Evolutionary conservation across 441 rosid species (phyloP), one percentile per base, ranked within the genome.

Genomic region (Gossypium schwendimanii): DNA sequence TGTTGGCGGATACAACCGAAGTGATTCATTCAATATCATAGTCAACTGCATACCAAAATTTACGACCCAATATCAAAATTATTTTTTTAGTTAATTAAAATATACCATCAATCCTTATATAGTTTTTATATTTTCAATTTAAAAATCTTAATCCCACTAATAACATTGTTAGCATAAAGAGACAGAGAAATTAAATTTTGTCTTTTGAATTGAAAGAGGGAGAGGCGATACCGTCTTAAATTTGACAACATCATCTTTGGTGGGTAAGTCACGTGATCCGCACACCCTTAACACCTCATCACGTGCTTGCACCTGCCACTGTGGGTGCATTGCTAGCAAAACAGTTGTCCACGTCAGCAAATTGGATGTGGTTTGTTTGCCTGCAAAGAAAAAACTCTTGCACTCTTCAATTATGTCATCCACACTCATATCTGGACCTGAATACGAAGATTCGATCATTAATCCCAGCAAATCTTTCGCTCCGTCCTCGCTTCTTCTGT

Each of bases 241-340:
- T 89, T 92, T 92, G 53, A 78, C 84, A 79, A 94, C 78, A 77
- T 94, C 87, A 82, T 94, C 96, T 63, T 88, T 92, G 53, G 96
- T 80, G 84, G 98, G 98, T 53, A 84, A 73, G 80, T 84, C 97
- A 89, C 96, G 97, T 87, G 99, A 79, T 71, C 98, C 97, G 73
- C 96, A 92, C 81, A 92, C 96, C 85, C 79, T 81, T 31, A 87
- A 80, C 52, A 92, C 88, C 87, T 94, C 98, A 66, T 94, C 99
- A 91, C 99, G 99, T 91, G 99, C 99, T 80, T 77, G 87, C 81
- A 75, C 89, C 93, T 95, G 99, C 99, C 99, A 95, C 53, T 84
- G 86, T 64, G 97, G 95, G 91, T 95, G 99, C 99, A 90, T 95
- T 12, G 98, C 89, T 36, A 95, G 90, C 45, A 95, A 84, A 72